These are phyloP conservation scores for Aphanomyces stellatus DNA, from an alignment of 352 stramenopile species.

Conservation along the genomic window DNA sequence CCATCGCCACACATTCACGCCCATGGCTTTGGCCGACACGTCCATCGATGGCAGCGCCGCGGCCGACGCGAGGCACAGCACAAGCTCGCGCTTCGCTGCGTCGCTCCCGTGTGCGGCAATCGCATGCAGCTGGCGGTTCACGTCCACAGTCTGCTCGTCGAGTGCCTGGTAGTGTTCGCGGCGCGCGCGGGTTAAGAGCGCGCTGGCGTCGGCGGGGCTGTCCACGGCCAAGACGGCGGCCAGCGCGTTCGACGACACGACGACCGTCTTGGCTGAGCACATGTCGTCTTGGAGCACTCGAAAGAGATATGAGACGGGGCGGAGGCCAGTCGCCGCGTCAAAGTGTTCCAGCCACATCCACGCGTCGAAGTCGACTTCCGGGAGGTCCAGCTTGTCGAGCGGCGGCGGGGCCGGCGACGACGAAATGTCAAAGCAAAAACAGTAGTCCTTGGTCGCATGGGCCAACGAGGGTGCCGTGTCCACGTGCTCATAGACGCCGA, in stretches of 20 bases:
- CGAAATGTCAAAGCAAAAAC: constrained; percentile 9
- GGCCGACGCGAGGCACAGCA: constrained; percentile 49
- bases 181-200: constrained; percentile 33
- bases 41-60: constrained; percentile 30
- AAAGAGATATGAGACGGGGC: constrained; percentile 66
- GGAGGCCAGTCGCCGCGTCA: constrained; percentile 37
- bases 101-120: constrained; percentile 27
- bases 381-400: background rate
- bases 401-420: background rate
- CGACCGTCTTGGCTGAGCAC: background rate
- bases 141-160: constrained; percentile 36
- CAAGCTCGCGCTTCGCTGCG: constrained; percentile 40
- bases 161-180: constrained; percentile 65
- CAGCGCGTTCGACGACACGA: constrained; percentile 25
- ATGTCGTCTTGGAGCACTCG: constrained; percentile 28
- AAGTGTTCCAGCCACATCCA: constrained; percentile 68
- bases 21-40: constrained; percentile 41
- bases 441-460: constrained; percentile 17
- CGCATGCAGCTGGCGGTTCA: constrained; percentile 36
- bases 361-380: constrained; percentile 36
- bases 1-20: constrained; percentile 41
- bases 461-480: constrained; percentile 16
- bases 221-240: constrained; percentile 17
- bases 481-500: constrained; percentile 37
- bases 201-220: background rate